Conservation (phyloP, 2,329 filamentous ascomycete genomes). For the Colletotrichum phormii region DNA sequence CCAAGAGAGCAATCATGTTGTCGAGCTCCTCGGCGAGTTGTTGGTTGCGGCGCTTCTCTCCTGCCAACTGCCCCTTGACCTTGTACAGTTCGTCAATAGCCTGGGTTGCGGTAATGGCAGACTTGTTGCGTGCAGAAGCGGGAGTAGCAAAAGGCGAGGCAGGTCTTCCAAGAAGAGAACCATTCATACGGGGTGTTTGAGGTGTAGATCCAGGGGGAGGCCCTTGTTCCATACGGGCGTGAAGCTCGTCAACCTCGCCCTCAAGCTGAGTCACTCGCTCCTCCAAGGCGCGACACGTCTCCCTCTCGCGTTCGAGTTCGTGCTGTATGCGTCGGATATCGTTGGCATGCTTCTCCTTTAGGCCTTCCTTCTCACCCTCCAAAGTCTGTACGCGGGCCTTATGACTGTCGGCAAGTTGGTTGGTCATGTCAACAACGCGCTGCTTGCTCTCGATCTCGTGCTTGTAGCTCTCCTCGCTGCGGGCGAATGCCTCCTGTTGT, state of each 20-base stretch:
- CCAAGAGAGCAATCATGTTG: constrained; percentile 85
- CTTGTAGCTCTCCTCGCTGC: constrained; percentile 86
- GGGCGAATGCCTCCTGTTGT: constrained; percentile 83
- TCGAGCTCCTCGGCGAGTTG: constrained; percentile 83
- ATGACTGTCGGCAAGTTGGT: constrained; percentile 79
- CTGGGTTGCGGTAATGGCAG: constrained; percentile 69
- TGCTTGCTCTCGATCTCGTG: constrained; percentile 86
- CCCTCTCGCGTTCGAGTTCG: constrained; percentile 67
- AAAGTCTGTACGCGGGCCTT: constrained; percentile 78
- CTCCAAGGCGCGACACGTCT: constrained; percentile 58
- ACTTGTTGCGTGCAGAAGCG: constrained; percentile 66
- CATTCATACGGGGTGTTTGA: constrained; percentile 71
- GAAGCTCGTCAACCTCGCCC: constrained; percentile 64
- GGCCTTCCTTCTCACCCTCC: constrained; percentile 68
- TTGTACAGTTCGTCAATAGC: constrained; percentile 74
- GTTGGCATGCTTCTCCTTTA: constrained; percentile 75
- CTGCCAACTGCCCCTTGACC: constrained; percentile 78
- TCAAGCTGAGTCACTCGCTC: constrained; percentile 63
- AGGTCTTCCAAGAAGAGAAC: constrained; percentile 62
- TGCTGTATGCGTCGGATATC: constrained; percentile 66
- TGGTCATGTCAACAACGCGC: constrained; percentile 84
- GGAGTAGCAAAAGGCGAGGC: constrained; percentile 73
- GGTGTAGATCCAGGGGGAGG: constrained; percentile 61
- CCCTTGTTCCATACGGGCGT: constrained; percentile 59
- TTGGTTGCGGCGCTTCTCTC: constrained; percentile 79